Evolutionary conservation across 2,329 filamentous ascomycete species (phyloP).

Genomic region (Cladobotryum mycophilum): DNA sequence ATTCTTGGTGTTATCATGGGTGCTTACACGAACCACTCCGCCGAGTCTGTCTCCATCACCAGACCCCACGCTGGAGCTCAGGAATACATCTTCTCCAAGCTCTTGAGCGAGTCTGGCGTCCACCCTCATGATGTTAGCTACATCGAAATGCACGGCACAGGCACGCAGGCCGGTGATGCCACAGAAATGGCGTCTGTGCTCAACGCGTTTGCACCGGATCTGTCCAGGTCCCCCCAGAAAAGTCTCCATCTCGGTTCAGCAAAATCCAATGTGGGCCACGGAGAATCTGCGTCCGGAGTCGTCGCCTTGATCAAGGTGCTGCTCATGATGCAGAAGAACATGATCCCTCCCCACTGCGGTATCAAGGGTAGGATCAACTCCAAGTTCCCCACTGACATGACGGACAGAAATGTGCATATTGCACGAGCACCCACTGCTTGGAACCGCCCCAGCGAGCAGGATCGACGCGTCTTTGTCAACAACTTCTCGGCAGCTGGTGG

Average conservation of each 20-base stretch:
- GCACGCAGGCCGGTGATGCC: constrained; percentile 76
- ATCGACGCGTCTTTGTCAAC: constrained; percentile 51
- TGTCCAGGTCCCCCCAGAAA: too few species aligned
- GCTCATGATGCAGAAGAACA: constrained; percentile 56
- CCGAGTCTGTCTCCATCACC: constrained; percentile 64
- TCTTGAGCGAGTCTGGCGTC: constrained; percentile 51
- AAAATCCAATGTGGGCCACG: constrained; percentile 61
- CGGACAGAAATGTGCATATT: constrained; percentile 49
- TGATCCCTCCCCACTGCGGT: constrained; percentile 59
- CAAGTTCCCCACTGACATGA: constrained; percentile 48
- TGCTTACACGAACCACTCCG: constrained; percentile 64
- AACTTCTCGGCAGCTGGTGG: constrained; percentile 67
- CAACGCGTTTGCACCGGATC: neutral
- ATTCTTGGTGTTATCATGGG: constrained; percentile 66
- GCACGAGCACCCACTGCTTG: constrained; percentile 45
- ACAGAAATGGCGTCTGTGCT: constrained; percentile 71
- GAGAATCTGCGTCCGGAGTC: constrained; percentile 56
- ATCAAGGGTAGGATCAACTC: constrained; percentile 58
- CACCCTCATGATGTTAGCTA: constrained; percentile 72
- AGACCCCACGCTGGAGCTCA: constrained; percentile 61
- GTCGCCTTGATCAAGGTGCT: constrained; percentile 59
- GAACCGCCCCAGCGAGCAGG: constrained; percentile 37
- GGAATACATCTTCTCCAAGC: constrained; percentile 51
- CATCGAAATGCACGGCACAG: constrained; percentile 85
- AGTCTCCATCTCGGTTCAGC: constrained; percentile 53